Evolutionary conservation across 331 rosid species (phyloP).

Genomic region (Arachis monticola): DNA sequence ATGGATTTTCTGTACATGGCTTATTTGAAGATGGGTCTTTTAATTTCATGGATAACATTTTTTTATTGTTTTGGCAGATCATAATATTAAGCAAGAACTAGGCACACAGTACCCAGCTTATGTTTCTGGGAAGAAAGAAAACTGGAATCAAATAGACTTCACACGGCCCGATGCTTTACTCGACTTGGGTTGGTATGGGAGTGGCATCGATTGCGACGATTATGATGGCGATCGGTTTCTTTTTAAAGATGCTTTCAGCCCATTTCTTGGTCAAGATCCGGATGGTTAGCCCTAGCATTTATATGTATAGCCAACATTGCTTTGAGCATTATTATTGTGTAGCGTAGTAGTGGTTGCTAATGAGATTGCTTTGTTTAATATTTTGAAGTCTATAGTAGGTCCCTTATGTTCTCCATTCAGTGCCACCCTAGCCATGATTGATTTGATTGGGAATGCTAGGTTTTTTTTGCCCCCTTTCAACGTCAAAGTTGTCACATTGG

Average conservation of each 20-base stretch:
- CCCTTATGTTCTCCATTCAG: neutral
- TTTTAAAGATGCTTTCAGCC: slow-evolving; percentile 42
- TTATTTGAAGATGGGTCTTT: neutral
- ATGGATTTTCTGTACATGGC: too few relatives aligned
- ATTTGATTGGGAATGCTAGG: neutral
- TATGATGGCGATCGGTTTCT: slow-evolving; percentile 34
- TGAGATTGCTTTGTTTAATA: slow-evolving; percentile 48
- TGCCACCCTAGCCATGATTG: slow-evolving; percentile 1
- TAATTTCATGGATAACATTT: neutral
- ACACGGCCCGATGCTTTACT: slow-evolving; percentile 57
- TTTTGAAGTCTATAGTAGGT: slow-evolving; percentile 5
- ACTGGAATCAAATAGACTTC: slow-evolving; percentile 25
- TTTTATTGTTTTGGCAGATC: slow-evolving; percentile 23
- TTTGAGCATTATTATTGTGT: slow-evolving; percentile 9
- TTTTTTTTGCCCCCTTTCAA: too few relatives aligned
- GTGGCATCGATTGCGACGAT: slow-evolving; percentile 29
- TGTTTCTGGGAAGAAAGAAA: neutral
- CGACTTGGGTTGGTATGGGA: slow-evolving; percentile 55
- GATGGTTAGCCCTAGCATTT: slow-evolving; percentile 40
- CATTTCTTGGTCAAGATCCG: slow-evolving; percentile 50
- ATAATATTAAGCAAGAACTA: slow-evolving; percentile 21
- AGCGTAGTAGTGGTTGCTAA: slow-evolving; percentile 30
- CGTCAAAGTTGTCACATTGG: too few relatives aligned
- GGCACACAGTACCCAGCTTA: slow-evolving; percentile 30
- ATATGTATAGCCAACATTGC: slow-evolving; percentile 27